phyloP scores from a whole-genome alignment of 306 rosid species.

The Prunus mira region DNA sequence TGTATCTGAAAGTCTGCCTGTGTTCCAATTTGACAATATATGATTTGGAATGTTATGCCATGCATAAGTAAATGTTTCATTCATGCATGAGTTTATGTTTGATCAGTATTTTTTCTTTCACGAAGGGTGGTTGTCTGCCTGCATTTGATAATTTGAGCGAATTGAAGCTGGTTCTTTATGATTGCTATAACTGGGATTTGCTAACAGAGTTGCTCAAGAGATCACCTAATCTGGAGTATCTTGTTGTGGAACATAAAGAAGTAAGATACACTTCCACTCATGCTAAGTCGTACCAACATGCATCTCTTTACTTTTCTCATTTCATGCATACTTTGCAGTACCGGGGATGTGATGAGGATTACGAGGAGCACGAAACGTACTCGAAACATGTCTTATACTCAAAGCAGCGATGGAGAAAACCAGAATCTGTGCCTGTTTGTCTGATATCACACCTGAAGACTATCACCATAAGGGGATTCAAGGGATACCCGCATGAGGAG shows the following conservation, averaged over 20 bases:
- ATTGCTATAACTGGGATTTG: neutral
- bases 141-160: neutral
- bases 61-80: neutral
- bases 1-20: neutral
- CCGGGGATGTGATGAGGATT: neutral
- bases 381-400: neutral
- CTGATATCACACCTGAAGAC: neutral
- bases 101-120: neutral
- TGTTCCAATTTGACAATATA: neutral
- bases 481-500: neutral
- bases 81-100: neutral
- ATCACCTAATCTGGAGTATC: neutral
- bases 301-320: neutral
- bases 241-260: neutral
- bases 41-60: neutral
- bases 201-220: neutral
- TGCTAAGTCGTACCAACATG: neutral
- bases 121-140: neutral
- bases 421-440: neutral
- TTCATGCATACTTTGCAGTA: neutral
- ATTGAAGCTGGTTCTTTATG: conserved; percentile 4
- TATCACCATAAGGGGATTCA: neutral
- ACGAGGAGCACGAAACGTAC: neutral
- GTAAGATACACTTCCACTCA: neutral
- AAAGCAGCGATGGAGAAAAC: no score